Evolutionary conservation across 2,329 filamentous ascomycete genomes (phyloP), one percentile per base, ranked within the genome.

Genomic region (Colletotrichum filicis): DNA sequence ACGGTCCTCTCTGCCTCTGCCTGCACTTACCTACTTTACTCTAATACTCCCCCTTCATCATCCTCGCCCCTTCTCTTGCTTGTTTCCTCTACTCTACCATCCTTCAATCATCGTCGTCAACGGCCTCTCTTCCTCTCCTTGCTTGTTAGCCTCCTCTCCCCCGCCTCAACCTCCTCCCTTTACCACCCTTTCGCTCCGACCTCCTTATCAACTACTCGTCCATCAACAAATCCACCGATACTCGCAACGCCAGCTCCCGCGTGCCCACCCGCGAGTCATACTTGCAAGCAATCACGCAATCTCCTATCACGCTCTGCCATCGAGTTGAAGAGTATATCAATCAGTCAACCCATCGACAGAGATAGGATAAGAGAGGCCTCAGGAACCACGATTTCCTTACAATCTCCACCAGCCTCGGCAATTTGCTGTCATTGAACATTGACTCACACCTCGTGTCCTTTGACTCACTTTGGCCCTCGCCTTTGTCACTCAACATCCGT

Each of bases 11-110:
- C 49, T 56, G 62, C 69, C 59, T 62, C 52, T 49, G 8, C 42
- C 63, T 72, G 73, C 65, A 66, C 66, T 67, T 72, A 66, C 73
- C 71, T 70, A 66, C 70, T 78, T 79, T 77, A 76, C 74, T 77
- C 60, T 62, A 70, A 62, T 73, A 67, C 74, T 75, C 68, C 76
- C 68, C 65, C 62, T 70, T 72, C 61, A 55, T 35, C 65, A 61
- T 64, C 70, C 49, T 62, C 72, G 52, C 28, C 63, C 37, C 62
- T 55, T 46, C 56, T 49, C 53, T 67, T 57, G 22, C 35, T 63
- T 11, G 37, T 32, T 16, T 53, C 32, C 60, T 60, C 66, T 68
- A 46, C 37, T 56, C 64, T 60, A 70, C 61, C 52, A 24, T 46
- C 56, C 73, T 67, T 56, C 28, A 56, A 58, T 62, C 63, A 60